Percentiles rank a stretch among this genome's conserved stretches.
phyloP scores from a whole-genome alignment of 2,329 filamentous ascomycete species.

The Scedosporium minutisporum region DNA sequence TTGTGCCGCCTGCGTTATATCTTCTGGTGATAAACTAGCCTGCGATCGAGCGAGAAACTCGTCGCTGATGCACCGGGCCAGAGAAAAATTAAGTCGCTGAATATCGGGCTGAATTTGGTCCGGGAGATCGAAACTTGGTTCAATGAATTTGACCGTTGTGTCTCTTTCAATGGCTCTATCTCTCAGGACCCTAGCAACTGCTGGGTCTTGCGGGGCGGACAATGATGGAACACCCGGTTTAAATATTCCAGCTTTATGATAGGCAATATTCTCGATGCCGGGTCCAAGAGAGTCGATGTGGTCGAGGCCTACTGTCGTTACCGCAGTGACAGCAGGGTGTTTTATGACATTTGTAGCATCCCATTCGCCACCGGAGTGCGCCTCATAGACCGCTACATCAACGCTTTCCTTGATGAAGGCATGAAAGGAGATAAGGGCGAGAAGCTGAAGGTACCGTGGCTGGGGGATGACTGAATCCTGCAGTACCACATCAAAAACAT shows the following conservation, averaged over 20 bases:
- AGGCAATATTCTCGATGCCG: conserved; percentile 36
- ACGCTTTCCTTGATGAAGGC: conserved; percentile 33
- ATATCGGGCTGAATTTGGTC: too few species aligned
- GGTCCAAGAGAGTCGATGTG: conserved; percentile 32
- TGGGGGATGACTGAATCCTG: conserved; percentile 6
- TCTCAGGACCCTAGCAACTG: conserved; percentile 19
- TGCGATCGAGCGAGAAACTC: too few species aligned
- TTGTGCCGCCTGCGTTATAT: conserved; percentile 17
- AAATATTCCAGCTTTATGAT: conserved; percentile 42
- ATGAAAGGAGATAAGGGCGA: conserved; percentile 33
- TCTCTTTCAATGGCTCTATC: conserved; percentile 7
- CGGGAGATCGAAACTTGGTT: too few species aligned
- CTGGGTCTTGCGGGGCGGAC: conserved; percentile 20
- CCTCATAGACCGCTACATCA: conserved; percentile 34
- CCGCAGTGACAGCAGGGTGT: conserved; percentile 29
- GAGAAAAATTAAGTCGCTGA: conserved; percentile 24
- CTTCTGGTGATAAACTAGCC: too few species aligned
- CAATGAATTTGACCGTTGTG: too few species aligned
- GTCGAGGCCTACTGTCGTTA: conserved; percentile 37
- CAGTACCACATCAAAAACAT: conserved; percentile 28
- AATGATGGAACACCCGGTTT: conserved; percentile 30
- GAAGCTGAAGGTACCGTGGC: conserved; percentile 25
- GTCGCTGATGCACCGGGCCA: conserved; percentile 17
- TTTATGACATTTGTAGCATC: conserved; percentile 39
- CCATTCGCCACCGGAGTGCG: conserved; percentile 33